Conservation (phyloP, 2,329 filamentous ascomycete species). For the Myriosclerotinia curreyana region DNA sequence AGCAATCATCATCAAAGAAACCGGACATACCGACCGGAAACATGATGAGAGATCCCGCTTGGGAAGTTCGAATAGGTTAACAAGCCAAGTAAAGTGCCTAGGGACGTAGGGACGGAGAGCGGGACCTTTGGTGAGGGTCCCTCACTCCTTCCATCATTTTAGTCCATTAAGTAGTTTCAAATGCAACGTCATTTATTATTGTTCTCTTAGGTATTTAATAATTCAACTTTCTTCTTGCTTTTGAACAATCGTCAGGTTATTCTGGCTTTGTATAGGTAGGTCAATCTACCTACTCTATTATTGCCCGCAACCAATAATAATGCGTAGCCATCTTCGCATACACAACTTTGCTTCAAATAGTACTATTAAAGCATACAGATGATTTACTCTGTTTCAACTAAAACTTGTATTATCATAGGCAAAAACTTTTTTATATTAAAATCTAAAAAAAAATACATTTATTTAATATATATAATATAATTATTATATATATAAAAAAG, state of each 20-base stretch:
- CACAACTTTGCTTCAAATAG: too few relatives aligned
- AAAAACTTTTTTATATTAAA: too few relatives aligned
- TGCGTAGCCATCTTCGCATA: background rate
- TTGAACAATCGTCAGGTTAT: background rate
- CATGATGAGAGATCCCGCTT: conserved; percentile 4
- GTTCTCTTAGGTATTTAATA: background rate
- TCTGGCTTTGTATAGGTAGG: background rate
- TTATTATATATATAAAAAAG: too few relatives aligned
- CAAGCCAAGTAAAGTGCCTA: background rate
- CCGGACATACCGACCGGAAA: conserved; percentile 7
- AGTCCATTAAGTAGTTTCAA: background rate
- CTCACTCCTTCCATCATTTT: background rate
- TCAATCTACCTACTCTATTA: background rate
- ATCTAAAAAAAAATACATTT: too few relatives aligned
- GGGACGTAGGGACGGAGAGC: background rate
- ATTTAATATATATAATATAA: too few relatives aligned
- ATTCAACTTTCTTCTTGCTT: background rate
- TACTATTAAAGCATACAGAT: too few relatives aligned
- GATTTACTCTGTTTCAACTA: too few relatives aligned
- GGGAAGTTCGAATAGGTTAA: background rate
- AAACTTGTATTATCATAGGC: too few relatives aligned
- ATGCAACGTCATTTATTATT: background rate
- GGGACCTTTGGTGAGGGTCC: too few relatives aligned
- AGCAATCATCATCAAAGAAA: background rate
- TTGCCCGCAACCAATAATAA: background rate